Evolutionary conservation across 1,284 basidiomycete species (phyloP), one percentile per base, ranked within the genome.

Genomic region (Ustilago sp.): DNA sequence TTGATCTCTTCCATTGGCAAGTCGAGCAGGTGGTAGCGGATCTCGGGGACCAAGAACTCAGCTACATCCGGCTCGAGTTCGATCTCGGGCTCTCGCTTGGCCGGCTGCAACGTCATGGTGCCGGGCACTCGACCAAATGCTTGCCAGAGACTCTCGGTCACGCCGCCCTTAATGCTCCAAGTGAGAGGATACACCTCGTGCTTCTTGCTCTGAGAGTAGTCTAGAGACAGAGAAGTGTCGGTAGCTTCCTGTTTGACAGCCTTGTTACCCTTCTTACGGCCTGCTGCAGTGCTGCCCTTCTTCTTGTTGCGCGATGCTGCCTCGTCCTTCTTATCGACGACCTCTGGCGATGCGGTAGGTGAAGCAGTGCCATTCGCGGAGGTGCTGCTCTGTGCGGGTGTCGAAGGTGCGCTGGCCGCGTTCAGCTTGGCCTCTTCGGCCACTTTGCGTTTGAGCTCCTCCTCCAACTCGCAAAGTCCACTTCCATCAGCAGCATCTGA

Each of bases 111-210:
- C 13, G 81, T 84, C 53, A 79, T 77, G 35, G 72, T 74, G 5
- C 82, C 83, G 0, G 77, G 79, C 1, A 84, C 78, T 4, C 83
- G 75, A 19, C 80, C 78, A 34, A 83, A 63, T 11, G 78, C 79
- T 43, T 84, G 78, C 83, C 83, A 84, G 13, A 84, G 63, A 31
- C 79, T 77, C 61, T 80, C 77, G 56, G 78, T 79, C 23, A 82
- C 69, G 41, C 74, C 74, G 4, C 61, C 59, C 23, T 75, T 72
- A 63, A 74, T 72, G 43, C 58, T 63, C 80, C 80, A 82, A 0
- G 77, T 80, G 32, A 77, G 63, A 1, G 80, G 80, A 48, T 73
- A 82, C 15, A 80, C 63, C 50, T 80, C 80, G 65, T 82, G 80
- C 59, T 69, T 73, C 61, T 74, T 74, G 68, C 64, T 65, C 54